These are phyloP conservation scores for Rhexocercosporidium sp. DNA, from an alignment of 2,329 filamentous ascomycete genomes.

Conservation along the genomic window DNA sequence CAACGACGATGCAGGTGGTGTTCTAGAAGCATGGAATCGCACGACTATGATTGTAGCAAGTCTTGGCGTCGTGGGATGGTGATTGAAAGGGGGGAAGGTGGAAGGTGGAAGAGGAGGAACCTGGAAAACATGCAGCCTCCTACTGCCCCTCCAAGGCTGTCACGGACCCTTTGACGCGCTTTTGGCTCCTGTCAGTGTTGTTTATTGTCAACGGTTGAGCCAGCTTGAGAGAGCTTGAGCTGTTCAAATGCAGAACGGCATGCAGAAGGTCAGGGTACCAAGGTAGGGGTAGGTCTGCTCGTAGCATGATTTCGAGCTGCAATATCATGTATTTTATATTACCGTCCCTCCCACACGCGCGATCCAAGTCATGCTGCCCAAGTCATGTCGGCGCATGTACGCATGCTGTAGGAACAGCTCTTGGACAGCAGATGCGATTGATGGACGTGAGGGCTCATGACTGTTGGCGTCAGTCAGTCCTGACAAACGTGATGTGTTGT, in stretches of 20 bases:
- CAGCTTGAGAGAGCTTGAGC: background rate
- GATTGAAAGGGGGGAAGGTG: background rate
- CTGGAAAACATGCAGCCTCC: background rate
- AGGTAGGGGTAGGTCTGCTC: background rate
- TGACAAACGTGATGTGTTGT: conserved; percentile 5
- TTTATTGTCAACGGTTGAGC: background rate
- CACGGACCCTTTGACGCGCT: conserved; percentile 5
- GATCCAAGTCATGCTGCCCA: conserved; percentile 12
- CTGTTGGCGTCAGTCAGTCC: background rate
- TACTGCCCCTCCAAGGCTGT: background rate
- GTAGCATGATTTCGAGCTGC: conserved; percentile 7
- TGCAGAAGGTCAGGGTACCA: background rate
- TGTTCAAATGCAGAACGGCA: background rate
- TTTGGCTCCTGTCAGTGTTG: background rate
- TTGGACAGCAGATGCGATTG: conserved; percentile 4
- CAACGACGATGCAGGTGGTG: background rate
- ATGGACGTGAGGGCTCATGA: background rate
- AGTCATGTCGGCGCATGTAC: conserved; percentile 10
- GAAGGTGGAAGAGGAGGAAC: background rate
- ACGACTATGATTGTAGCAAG: background rate
- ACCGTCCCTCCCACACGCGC: background rate
- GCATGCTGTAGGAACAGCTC: background rate
- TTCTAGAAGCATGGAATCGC: conserved; percentile 11
- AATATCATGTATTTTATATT: conserved; percentile 4
- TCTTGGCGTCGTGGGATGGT: conserved; percentile 5